phyloP scores from a whole-genome alignment of 1,139 yeast genomes.

The Kodamaea alishanica region DNA sequence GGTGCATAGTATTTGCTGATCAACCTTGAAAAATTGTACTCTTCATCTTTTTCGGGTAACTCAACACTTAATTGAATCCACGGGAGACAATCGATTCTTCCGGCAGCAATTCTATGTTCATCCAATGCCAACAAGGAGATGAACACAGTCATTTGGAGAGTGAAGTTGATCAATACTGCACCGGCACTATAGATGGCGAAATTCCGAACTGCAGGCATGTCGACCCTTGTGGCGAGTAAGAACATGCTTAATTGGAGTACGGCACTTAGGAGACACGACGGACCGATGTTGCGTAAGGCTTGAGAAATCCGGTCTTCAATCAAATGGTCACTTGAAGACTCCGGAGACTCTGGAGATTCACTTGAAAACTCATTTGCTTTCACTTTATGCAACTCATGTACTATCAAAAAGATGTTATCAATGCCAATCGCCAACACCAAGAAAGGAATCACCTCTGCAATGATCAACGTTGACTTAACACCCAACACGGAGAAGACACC shows the following conservation, averaged over 20 bases:
- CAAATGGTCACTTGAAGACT: constrained; percentile 24
- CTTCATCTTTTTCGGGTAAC: constrained; percentile 12
- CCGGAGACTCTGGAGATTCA: constrained; percentile 18
- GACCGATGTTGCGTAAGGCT: constrained; percentile 74
- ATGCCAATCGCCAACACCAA: constrained; percentile 90
- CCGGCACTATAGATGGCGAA: constrained; percentile 91
- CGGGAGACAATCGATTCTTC: constrained; percentile 58
- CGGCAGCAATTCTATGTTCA: constrained; percentile 56
- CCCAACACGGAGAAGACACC: constrained; percentile 78
- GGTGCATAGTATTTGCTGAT: constrained; percentile 48
- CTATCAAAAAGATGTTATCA: constrained; percentile 83
- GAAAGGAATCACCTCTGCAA: constrained; percentile 97
- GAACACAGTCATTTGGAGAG: constrained; percentile 79
- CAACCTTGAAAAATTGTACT: constrained; percentile 23
- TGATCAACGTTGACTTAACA: constrained; percentile 80
- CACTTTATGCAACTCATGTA: constrained; percentile 68
- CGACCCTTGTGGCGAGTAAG: constrained; percentile 70
- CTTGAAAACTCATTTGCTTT: constrained; percentile 16
- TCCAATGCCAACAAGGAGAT: constrained; percentile 69
- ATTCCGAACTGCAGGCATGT: constrained; percentile 94
- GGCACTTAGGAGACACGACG: constrained; percentile 79
- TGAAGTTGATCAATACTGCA: constrained; percentile 72
- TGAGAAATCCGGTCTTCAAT: constrained; percentile 54
- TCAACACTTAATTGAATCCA: constrained; percentile 31
- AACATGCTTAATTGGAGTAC: constrained; percentile 75